Evolutionary conservation across 208 protist species (phyloP).

Genomic region (Acanthamoeba royreba): DNA sequence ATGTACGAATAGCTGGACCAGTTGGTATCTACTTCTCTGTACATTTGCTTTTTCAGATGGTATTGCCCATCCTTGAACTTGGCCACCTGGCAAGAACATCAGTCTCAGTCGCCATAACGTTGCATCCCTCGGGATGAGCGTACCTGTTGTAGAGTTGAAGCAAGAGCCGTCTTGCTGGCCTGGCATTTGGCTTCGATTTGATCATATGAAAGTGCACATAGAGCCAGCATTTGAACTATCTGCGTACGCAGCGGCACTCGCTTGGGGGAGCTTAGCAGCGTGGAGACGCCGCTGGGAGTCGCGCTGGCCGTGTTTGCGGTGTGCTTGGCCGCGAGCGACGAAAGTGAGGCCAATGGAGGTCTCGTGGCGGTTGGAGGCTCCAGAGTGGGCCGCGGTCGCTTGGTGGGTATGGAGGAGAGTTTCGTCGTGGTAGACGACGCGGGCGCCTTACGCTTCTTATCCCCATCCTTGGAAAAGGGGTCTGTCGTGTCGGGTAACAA

Average conservation of each 20-base stretch:
- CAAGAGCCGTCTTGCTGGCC: background rate
- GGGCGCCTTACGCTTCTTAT: background rate
- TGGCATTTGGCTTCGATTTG: background rate
- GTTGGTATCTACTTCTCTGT: conserved; percentile 4
- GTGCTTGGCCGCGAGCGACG: background rate
- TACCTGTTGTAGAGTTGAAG: background rate
- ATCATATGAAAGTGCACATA: background rate
- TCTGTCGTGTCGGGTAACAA: background rate
- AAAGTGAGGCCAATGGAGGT: background rate
- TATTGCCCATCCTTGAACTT: background rate
- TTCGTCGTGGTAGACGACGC: background rate
- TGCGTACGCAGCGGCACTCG: background rate
- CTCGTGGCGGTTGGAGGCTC: too few relatives aligned
- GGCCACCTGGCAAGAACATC: background rate
- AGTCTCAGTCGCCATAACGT: background rate
- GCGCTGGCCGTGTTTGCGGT: too few relatives aligned
- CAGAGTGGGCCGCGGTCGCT: background rate
- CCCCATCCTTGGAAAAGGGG: background rate
- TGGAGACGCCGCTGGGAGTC: background rate
- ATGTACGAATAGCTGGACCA: background rate
- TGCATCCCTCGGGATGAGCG: background rate
- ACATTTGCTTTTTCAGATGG: background rate
- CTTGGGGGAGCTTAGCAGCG: background rate
- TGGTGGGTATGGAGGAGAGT: background rate
- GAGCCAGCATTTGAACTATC: background rate